phyloP scores from a whole-genome alignment of 208 protist species.

The Leishmania guyanensis region DNA sequence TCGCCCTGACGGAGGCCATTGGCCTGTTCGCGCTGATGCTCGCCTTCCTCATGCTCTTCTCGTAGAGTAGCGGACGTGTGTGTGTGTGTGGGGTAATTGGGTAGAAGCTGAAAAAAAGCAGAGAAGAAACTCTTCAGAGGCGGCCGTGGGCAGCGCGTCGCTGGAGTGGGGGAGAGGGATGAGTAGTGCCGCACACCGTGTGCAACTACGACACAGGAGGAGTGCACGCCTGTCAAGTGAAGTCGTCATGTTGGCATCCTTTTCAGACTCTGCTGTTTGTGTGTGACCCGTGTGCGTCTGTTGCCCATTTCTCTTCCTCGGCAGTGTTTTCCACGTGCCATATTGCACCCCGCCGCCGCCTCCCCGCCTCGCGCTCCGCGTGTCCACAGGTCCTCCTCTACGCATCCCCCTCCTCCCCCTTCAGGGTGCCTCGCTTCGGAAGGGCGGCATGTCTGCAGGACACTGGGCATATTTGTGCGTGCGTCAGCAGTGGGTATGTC shows the following conservation, averaged over 20 bases:
- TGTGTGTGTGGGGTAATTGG: too few relatives aligned
- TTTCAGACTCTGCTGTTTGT: not conserved
- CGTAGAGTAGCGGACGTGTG: constrained; percentile 39
- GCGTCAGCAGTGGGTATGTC: not conserved
- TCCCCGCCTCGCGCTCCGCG: not conserved
- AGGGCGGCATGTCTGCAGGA: not conserved
- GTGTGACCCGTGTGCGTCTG: not conserved
- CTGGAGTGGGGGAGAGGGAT: not conserved
- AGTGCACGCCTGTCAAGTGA: not conserved
- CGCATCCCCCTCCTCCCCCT: not conserved
- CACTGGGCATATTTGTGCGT: not conserved
- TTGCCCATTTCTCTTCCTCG: not conserved
- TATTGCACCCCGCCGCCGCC: not conserved
- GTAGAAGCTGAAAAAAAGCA: not conserved
- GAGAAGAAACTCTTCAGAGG: not conserved
- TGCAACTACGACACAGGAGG: not conserved
- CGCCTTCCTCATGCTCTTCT: constrained; percentile 94
- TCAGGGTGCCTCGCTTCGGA: not conserved
- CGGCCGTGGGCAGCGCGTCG: not conserved
- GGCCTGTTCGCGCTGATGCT: constrained; percentile 92
- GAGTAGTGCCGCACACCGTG: not conserved
- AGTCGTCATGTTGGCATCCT: not conserved
- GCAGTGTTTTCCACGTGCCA: not conserved
- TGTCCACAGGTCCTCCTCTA: not conserved
- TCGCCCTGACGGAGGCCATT: constrained; percentile 92